Conservation (phyloP, 345 rosid species). For the Cardiospermum halicacabum region DNA sequence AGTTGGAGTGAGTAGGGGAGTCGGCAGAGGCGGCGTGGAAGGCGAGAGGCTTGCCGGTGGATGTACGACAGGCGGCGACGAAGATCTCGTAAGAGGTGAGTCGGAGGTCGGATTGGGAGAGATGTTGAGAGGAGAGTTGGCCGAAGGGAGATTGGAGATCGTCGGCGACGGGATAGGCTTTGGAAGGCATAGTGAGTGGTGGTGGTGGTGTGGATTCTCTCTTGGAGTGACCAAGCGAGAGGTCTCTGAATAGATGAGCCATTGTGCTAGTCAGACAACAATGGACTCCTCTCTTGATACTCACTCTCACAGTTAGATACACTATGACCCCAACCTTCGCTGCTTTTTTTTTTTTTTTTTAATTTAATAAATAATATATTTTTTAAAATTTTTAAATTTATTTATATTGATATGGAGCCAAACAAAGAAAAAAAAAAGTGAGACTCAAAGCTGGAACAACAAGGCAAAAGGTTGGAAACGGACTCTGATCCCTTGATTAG, state of each 20-base stretch:
- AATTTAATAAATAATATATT: no score
- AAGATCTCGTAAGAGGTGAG: conserved; percentile 90
- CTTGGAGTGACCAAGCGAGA: conserved; percentile 80
- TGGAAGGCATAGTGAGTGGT: conserved; percentile 24
- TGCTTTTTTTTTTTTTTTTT: not conserved
- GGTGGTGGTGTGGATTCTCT: conserved; percentile 59
- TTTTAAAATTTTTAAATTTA: no score
- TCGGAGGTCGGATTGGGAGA: conserved; percentile 79
- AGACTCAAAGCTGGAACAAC: conserved; percentile 6
- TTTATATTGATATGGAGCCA: no score
- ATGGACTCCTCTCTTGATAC: conserved; percentile 1
- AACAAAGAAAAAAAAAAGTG: not conserved
- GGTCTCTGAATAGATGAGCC: conserved; percentile 97
- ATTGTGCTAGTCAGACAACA: conserved; percentile 30
- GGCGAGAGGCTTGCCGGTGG: conserved; percentile 69
- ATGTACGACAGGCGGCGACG: conserved; percentile 76
- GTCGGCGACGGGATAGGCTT: conserved; percentile 15
- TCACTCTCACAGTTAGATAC: no score
- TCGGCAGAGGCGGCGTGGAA: conserved; percentile 41
- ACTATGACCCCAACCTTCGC: no score
- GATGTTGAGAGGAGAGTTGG: conserved; percentile 55
- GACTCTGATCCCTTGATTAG: not conserved
- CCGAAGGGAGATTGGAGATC: conserved; percentile 82
- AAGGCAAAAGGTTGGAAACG: conserved; percentile 10
- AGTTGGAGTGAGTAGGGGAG: conserved; percentile 11